phyloP scores from a whole-genome alignment of 2,329 filamentous ascomycete species.

The Fusarium piperis region DNA sequence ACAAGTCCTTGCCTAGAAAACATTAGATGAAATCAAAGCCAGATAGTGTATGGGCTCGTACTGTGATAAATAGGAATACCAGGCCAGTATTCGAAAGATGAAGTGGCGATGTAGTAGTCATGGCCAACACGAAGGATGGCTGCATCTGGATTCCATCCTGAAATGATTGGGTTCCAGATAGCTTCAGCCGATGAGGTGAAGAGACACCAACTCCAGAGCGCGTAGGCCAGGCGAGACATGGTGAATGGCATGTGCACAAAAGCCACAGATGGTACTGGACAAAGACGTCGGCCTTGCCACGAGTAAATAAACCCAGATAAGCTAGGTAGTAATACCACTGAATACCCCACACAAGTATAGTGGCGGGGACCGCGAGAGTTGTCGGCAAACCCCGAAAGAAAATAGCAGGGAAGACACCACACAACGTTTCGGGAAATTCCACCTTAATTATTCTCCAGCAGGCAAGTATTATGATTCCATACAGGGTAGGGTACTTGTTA shows the following conservation, averaged over 20 bases:
- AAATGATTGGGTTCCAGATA: not conserved
- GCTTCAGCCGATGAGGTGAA: not conserved
- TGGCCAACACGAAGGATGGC: not conserved
- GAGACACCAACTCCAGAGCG: not conserved
- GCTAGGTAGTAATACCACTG: not conserved
- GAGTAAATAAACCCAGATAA: not conserved
- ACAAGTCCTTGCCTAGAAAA: not conserved
- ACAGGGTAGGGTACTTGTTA: not conserved
- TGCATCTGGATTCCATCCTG: not conserved
- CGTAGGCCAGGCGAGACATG: not conserved
- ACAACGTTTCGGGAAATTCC: not conserved
- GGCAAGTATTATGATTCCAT: not conserved
- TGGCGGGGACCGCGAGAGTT: not conserved
- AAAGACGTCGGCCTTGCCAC: not conserved
- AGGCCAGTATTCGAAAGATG: not conserved
- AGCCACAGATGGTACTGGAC: not conserved
- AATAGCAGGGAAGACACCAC: not conserved
- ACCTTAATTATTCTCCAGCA: not conserved
- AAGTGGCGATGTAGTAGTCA: not conserved
- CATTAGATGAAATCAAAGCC: not conserved
- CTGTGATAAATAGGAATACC: not conserved
- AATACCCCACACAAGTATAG: not conserved
- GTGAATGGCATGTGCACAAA: not conserved
- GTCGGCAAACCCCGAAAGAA: not conserved
- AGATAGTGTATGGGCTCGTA: not conserved